Evolutionary conservation across 257 asterid species (phyloP).

Genomic region (Penstemon barbatus): DNA sequence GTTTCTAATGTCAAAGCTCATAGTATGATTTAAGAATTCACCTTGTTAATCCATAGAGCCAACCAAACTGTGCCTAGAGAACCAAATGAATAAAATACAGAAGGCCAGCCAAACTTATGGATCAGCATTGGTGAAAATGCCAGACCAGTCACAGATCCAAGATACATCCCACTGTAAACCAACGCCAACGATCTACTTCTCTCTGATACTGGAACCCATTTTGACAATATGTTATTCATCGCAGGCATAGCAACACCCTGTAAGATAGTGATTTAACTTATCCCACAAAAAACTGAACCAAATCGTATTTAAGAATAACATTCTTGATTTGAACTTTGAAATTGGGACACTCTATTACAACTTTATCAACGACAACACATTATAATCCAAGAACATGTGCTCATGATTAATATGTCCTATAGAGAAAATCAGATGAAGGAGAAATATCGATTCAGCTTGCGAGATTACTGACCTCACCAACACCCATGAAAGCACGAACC

Average conservation of each 20-base stretch:
- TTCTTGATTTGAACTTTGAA: background rate
- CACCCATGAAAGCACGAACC: conserved; percentile 88
- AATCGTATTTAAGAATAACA: background rate
- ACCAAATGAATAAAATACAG: conserved; percentile 86
- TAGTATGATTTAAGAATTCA: conserved; percentile 30
- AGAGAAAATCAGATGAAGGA: conserved; percentile 4
- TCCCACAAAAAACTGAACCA: conserved; percentile 16
- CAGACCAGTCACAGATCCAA: conserved; percentile 87
- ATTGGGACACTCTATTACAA: conserved; percentile 2
- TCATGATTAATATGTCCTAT: background rate
- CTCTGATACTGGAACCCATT: conserved; percentile 94
- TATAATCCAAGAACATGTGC: conserved; percentile 14
- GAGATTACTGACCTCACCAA: conserved; percentile 74
- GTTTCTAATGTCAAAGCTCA: conserved; percentile 14
- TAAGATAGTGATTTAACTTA: conserved; percentile 31
- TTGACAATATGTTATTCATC: conserved; percentile 84
- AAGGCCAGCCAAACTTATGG: conserved; percentile 90
- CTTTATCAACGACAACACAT: conserved; percentile 1
- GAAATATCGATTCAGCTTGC: conserved; percentile 6
- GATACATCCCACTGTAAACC: conserved; percentile 97
- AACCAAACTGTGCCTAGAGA: conserved; percentile 86
- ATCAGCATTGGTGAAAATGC: conserved; percentile 87
- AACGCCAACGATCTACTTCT: conserved; percentile 91
- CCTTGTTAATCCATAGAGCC: conserved; percentile 74
- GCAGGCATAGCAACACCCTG: conserved; percentile 99